Conservation (phyloP, 2,329 filamentous ascomycete genomes). For the Cadophora gregata region DNA sequence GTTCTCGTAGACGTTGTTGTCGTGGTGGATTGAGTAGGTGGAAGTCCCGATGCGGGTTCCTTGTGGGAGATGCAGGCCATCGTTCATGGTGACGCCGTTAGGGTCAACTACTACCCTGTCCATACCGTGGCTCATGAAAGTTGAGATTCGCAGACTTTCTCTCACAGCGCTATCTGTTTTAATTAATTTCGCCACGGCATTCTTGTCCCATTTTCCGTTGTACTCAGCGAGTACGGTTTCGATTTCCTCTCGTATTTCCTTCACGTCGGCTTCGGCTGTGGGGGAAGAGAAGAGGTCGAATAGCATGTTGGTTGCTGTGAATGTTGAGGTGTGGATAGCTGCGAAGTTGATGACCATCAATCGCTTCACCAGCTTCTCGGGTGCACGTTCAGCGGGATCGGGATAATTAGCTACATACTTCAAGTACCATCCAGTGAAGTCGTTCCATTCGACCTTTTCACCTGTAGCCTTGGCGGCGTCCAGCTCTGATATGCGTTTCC, state of each 20-base stretch:
- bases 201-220: slow-evolving; percentile 44
- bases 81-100: slow-evolving; percentile 35
- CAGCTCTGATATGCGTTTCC: slow-evolving; percentile 28
- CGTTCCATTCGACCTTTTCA: slow-evolving; percentile 30
- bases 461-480: slow-evolving; percentile 16
- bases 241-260: slow-evolving; percentile 43
- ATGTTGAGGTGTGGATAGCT: slow-evolving; percentile 43
- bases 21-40: slow-evolving; percentile 32
- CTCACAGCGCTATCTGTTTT: slow-evolving; percentile 45
- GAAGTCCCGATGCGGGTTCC: slow-evolving; percentile 28
- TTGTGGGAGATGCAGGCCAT: slow-evolving; percentile 30
- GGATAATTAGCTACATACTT: slow-evolving; percentile 28
- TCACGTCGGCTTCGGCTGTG: slow-evolving; percentile 25
- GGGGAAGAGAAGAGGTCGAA: slow-evolving; percentile 42
- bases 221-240: slow-evolving; percentile 26
- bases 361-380: slow-evolving; percentile 39
- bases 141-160: slow-evolving; percentile 45
- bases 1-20: slow-evolving; percentile 30
- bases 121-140: slow-evolving; percentile 39
- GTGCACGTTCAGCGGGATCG: slow-evolving; percentile 33
- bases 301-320: slow-evolving; percentile 41
- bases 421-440: slow-evolving; percentile 41
- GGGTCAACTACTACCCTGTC: slow-evolving; percentile 38
- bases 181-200: slow-evolving; percentile 41
- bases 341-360: slow-evolving; percentile 44